These are phyloP conservation scores for Dactylellina cionopaga DNA, from an alignment of 2,329 filamentous ascomycete species.

Conservation along the genomic window DNA sequence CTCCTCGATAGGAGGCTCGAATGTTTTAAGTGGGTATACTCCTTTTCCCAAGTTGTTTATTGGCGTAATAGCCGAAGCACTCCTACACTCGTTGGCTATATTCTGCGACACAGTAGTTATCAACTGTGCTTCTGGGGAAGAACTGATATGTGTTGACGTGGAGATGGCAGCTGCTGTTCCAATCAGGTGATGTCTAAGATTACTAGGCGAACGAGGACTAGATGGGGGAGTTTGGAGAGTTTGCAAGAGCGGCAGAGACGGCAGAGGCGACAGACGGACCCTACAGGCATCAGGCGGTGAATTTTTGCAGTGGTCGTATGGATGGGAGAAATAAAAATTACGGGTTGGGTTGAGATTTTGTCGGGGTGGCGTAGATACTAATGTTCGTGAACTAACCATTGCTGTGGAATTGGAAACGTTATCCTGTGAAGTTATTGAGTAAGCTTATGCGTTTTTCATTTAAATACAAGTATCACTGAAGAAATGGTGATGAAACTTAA, in stretches of 20 bases:
- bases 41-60: constrained; percentile 43
- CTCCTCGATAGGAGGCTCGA: constrained; percentile 41
- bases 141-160: constrained; percentile 49
- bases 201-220: constrained; percentile 47
- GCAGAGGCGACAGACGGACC: too few species aligned
- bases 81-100: constrained; percentile 32
- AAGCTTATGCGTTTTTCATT: too few species aligned
- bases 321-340: constrained; percentile 46
- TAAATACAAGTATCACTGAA: too few species aligned
- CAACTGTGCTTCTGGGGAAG: constrained; percentile 45
- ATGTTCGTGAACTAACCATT: constrained; percentile 44
- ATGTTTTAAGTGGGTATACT: constrained; percentile 38
- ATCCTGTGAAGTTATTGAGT: constrained; percentile 34
- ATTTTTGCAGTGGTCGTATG: constrained; percentile 37
- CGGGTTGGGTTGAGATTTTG: constrained; percentile 45
- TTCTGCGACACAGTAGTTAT: constrained; percentile 29
- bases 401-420: constrained; percentile 47
- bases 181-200: constrained; percentile 40
- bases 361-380: constrained; percentile 46
- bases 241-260: constrained; percentile 41
- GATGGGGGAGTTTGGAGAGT: constrained; percentile 39
- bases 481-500: too few species aligned
- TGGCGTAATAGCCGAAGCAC: constrained; percentile 38
- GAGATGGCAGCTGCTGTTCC: constrained; percentile 44
- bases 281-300: constrained; percentile 34